A percentile compares a stretch with the other conserved stretches of the same genome.
These are phyloP conservation scores for Casaregolazyma suthepensis DNA, from an alignment of 1,139 yeast genomes.

Conservation along the genomic window DNA sequence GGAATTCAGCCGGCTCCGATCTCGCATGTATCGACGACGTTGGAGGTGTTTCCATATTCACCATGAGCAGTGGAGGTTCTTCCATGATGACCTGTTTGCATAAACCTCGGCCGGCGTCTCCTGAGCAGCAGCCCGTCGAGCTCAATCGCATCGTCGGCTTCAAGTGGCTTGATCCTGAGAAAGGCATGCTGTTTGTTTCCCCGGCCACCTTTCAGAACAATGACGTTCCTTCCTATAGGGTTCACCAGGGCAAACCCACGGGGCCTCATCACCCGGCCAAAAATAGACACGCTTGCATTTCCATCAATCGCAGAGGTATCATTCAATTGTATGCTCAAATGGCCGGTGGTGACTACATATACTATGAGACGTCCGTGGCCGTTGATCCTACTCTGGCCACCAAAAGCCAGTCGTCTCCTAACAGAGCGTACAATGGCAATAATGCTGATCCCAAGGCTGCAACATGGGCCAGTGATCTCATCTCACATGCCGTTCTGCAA, in stretches of 20 bases:
- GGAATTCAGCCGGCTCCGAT: slow-evolving; percentile 40
- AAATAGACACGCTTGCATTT: slow-evolving; percentile 67
- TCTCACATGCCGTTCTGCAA: slow-evolving; percentile 52
- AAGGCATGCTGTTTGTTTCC: slow-evolving; percentile 39
- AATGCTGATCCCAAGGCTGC: neutral
- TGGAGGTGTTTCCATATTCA: slow-evolving; percentile 36
- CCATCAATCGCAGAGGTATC: slow-evolving; percentile 58
- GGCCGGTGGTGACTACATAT: slow-evolving; percentile 24
- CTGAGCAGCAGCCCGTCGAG: slow-evolving; percentile 20
- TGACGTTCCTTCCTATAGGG: slow-evolving; percentile 34
- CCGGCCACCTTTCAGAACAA: slow-evolving; percentile 21
- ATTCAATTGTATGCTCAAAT: slow-evolving; percentile 36
- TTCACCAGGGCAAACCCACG: slow-evolving; percentile 49
- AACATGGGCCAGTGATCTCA: slow-evolving; percentile 12
- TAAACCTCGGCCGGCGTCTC: slow-evolving; percentile 18
- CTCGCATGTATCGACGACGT: slow-evolving; percentile 37
- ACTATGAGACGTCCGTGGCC: slow-evolving; percentile 25
- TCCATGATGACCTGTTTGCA: slow-evolving; percentile 21
- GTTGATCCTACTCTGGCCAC: slow-evolving; percentile 18
- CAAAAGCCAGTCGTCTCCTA: neutral
- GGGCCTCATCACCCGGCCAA: slow-evolving; percentile 66
- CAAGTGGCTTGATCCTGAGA: slow-evolving; percentile 67
- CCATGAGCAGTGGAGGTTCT: slow-evolving; percentile 22
- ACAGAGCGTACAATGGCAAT: neutral
- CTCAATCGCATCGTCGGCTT: slow-evolving; percentile 42